Conservation (phyloP, 805 yeast species). For the Saturnispora sanitii region DNA sequence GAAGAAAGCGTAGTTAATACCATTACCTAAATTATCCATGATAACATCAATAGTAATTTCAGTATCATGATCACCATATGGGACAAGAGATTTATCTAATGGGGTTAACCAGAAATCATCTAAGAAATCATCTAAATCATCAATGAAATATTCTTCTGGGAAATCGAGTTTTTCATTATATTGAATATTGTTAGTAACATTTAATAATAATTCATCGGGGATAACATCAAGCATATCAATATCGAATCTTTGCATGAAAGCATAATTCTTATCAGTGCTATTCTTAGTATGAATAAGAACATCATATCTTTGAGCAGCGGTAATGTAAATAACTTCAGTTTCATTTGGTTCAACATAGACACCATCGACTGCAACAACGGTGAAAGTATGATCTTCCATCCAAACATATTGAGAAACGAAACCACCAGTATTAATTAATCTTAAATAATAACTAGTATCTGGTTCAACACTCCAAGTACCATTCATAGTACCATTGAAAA, state of each 20-base stretch:
- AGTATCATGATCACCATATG: conserved; percentile 59
- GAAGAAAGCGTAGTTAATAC: conserved; percentile 94
- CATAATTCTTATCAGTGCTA: conserved; percentile 53
- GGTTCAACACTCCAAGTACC: conserved; percentile 75
- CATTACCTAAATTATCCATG: conserved; percentile 80
- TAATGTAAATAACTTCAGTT: conserved; percentile 63
- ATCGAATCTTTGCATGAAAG: conserved; percentile 77
- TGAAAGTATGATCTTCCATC: conserved; percentile 80
- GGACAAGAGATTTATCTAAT: conserved; percentile 35
- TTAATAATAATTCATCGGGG: conserved; percentile 56
- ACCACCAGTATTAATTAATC: conserved; percentile 81
- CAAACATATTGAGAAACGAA: conserved; percentile 84
- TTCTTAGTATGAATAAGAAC: conserved; percentile 67
- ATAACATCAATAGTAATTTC: conserved; percentile 59
- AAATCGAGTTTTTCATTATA: conserved; percentile 33
- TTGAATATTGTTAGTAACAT: conserved; percentile 65
- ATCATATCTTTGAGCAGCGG: conserved; percentile 89
- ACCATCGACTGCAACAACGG: conserved; percentile 90
- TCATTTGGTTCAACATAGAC: conserved; percentile 66
- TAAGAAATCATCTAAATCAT: conserved; percentile 40
- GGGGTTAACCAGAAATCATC: conserved; percentile 81
- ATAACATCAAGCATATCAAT: conserved; percentile 69
- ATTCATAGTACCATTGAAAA: conserved; percentile 75
- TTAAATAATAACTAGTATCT: conserved; percentile 70
- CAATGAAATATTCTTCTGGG: conserved; percentile 32